Conservation (phyloP, 1,139 yeast species). For the Scheffersomyces illinoinensis region DNA sequence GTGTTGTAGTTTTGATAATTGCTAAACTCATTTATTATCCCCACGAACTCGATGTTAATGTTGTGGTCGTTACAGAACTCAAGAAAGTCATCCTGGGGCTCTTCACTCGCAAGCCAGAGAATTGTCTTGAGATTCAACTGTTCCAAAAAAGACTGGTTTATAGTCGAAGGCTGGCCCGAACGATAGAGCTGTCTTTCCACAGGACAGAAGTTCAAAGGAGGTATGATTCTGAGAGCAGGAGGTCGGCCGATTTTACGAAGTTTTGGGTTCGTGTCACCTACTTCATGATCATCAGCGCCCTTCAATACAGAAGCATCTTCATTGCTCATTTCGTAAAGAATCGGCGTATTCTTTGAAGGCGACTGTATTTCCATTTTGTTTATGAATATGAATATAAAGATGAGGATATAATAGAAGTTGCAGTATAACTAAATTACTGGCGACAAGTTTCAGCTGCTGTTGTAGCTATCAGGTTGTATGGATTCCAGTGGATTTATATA, state of each 20-base stretch:
- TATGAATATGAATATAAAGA: not conserved
- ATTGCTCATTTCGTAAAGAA: not conserved
- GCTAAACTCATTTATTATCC: slow-evolving; percentile 58
- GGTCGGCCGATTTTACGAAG: slow-evolving; percentile 30
- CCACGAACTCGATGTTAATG: slow-evolving; percentile 65
- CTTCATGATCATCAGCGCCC: not conserved
- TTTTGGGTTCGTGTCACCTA: slow-evolving; percentile 6
- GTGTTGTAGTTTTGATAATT: slow-evolving; percentile 27
- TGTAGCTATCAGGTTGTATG: not conserved
- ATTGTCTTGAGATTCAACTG: slow-evolving; percentile 76
- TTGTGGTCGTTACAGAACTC: slow-evolving; percentile 75
- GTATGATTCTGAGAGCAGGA: slow-evolving; percentile 71
- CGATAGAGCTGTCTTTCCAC: slow-evolving; percentile 85
- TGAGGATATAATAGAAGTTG: not conserved
- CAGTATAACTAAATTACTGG: not conserved
- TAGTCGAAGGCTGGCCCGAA: slow-evolving; percentile 95
- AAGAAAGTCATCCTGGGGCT: slow-evolving; percentile 84
- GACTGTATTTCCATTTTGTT: not conserved
- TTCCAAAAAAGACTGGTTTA: slow-evolving; percentile 81
- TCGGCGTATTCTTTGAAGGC: not conserved
- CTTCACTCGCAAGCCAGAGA: slow-evolving; percentile 94
- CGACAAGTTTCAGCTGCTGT: not conserved
- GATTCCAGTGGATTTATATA: not conserved
- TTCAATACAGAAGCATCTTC: not conserved
- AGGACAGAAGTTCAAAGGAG: slow-evolving; percentile 93